phyloP scores from a whole-genome alignment of 2,329 filamentous ascomycete species.

The Hymenoscyphus linearis region DNA sequence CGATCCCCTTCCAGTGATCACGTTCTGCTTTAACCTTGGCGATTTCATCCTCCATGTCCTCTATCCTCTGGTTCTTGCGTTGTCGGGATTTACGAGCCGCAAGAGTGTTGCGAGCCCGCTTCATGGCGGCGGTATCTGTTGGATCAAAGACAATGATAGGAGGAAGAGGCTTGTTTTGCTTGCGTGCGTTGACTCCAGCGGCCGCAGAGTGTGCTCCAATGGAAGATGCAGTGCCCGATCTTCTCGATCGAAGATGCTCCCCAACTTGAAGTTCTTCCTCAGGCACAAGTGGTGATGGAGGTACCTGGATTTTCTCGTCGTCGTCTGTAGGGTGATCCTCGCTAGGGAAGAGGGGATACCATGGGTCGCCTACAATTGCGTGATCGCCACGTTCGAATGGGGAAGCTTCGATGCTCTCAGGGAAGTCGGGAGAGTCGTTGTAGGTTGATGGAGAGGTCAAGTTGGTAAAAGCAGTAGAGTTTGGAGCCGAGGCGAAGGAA shows the following conservation, averaged over 20 bases:
- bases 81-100: constrained; percentile 90
- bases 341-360: constrained; percentile 74
- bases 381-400: constrained; percentile 56
- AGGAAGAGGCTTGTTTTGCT: constrained; percentile 75
- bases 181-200: constrained; percentile 66
- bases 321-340: constrained; percentile 49
- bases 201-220: constrained; percentile 56
- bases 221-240: constrained; percentile 36
- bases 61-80: constrained; percentile 73
- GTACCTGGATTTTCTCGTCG: constrained; percentile 28
- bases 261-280: constrained; percentile 45
- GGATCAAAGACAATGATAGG: constrained; percentile 73
- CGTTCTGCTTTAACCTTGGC: constrained; percentile 61
- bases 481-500: constrained; percentile 68
- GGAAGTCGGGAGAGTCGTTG: constrained; percentile 69
- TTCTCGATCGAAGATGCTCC: constrained; percentile 37
- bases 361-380: constrained; percentile 45
- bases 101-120: constrained; percentile 89
- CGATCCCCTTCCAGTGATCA: constrained; percentile 55
- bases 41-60: constrained; percentile 70
- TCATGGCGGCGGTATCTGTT: constrained; percentile 71
- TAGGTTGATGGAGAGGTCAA: constrained; percentile 79
- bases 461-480: constrained; percentile 75
- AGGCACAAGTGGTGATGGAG: constrained; percentile 25
- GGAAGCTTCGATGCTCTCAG: constrained; percentile 69